Base-by-base conservation (phyloP, 805 yeast species). In the Candida sanyiensis region DNA sequence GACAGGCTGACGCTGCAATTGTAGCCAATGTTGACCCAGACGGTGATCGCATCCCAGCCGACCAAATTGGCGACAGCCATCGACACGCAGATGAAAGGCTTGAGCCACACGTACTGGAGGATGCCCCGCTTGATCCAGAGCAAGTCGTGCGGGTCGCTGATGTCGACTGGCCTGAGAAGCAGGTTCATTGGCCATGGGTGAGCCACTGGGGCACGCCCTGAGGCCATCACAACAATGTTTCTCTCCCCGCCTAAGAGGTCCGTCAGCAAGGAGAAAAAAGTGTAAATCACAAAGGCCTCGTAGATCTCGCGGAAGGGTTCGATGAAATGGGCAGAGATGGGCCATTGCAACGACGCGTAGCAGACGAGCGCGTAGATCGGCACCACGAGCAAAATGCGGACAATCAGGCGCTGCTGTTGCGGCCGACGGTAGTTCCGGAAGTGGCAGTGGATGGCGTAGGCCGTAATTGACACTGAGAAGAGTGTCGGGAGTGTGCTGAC, bases 261-360 rank as follows among this genome's bases (percentile, higher is more conserved):
- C 1, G 94, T 87, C 39, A 93, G 66, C 21, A 88, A 67, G 23
- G 90, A 73, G 65, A 85, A 90, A 58, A 93, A 93, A 2, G 96
- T 87, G 60, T 93, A 93, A 24, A 93, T 84, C 24, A 89, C 96
- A 62, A 93, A 86, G 0, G 97, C 97, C 60, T 93, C 98, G 60
- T 93, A 93, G 2, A 90, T 75, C 57, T 93, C 98, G 32, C 93
- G 68, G 0, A 84, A 51, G 0, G 96, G 95, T 49, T 83, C 93
- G 3, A 87, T 49, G 40, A 67, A 66, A 39, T 58, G 63, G 35
- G 69, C 76, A 22, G 64, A 44, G 5, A 49, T 48, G n/a, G 67
- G 75, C 57, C 67, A 63, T 13, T 66, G 62, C 16, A 80, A 67
- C 49, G 77, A 70, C 3, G 73, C 49, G 52, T 74, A 83, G 54